These are phyloP conservation scores for Gracilaria gracilis DNA, from an alignment of 23 red algal genomes.

Conservation along the genomic window DNA sequence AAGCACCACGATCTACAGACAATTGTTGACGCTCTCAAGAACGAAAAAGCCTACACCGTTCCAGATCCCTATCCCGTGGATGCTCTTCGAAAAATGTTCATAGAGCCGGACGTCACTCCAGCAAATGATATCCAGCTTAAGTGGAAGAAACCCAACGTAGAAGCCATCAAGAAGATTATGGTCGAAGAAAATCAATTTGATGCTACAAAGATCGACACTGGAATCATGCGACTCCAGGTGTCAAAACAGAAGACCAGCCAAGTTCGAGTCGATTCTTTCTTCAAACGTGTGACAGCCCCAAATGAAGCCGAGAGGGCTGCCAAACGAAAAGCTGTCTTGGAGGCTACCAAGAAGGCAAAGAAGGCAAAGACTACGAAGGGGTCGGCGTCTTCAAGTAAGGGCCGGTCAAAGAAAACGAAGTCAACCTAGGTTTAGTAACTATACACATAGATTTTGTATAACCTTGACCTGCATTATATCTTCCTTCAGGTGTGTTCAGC, in stretches of 20 bases:
- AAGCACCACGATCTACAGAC: slow-evolving; percentile 76
- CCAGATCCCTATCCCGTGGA: slow-evolving; percentile 81
- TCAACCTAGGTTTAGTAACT: not conserved
- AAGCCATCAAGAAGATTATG: slow-evolving; percentile 85
- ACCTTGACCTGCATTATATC: not conserved
- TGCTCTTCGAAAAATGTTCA: slow-evolving; percentile 80
- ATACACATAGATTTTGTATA: not conserved
- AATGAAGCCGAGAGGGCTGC: slow-evolving; percentile 48
- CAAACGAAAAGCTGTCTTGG: slow-evolving; percentile 41
- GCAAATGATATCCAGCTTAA: slow-evolving; percentile 77
- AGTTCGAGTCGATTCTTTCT: slow-evolving; percentile 94
- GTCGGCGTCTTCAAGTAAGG: not conserved
- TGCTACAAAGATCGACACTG: slow-evolving; percentile 82
- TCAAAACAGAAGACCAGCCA: slow-evolving; percentile 72
- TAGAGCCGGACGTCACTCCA: slow-evolving; percentile 66
- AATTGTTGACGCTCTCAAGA: slow-evolving; percentile 59
- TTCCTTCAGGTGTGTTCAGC: not conserved
- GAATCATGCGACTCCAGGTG: slow-evolving; percentile 77
- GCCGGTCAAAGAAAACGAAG: not conserved
- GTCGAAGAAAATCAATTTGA: slow-evolving; percentile 91
- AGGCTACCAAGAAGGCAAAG: slow-evolving; percentile 24
- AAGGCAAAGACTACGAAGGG: slow-evolving; percentile 13
- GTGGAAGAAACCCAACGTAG: slow-evolving; percentile 84
- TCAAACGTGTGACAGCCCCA: slow-evolving; percentile 67
- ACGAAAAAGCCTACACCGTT: slow-evolving; percentile 59